Base-by-base conservation (phyloP, 441 rosid species). In the Syzygium syzygioides region DNA sequence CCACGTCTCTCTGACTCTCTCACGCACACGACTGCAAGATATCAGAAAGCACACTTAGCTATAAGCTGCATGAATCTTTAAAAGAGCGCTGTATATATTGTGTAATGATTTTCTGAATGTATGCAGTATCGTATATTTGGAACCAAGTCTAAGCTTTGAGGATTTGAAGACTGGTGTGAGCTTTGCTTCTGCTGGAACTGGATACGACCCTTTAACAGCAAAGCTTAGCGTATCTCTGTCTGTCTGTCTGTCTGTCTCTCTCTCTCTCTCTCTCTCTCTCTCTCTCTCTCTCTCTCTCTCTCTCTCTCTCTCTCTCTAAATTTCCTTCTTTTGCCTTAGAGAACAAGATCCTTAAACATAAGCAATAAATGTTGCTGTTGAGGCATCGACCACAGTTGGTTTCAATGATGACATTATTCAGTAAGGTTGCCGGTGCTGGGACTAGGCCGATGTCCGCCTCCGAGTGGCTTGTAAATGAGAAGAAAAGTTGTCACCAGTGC, bases 171-270 rank as follows among this genome's bases (percentile, higher is more conserved):
- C 91, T 17, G 99, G 99, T 87, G 99, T 97, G 79, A 94, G 98
- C 89, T 96, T 97, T 89, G 99, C 99, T 53, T 97, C 99, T 4
- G 99, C 99, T 80, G 99, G 95, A 48, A 91, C 95, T 59, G 99
- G 99, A 62, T 96, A 88, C 76, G 98, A 97, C 88, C 98, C 98
- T 23, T 93, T 96, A n/a, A 97, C 98, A 32, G 93, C 99, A 13
- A 50, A 60, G 87, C 55, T 95, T 55, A 79, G 89, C 76, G 98
- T 95, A 53, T 50, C 88, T 90, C 83, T 87, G 90, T 87, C 55
- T 87, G 80, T 37, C 41, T 37, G n/a, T 59, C 64, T 60, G 32
- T 60, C 32, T 26, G 30, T 59, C 62, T 59, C 64, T 60, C 66
- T 32, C 34, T 32, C 34, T 32, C 34, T 32, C 34, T 32, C 34